Evolutionary conservation across 2,329 filamentous ascomycete species (phyloP), one percentile per base, ranked within the genome.

Genomic region (Fusarium multiceps): DNA sequence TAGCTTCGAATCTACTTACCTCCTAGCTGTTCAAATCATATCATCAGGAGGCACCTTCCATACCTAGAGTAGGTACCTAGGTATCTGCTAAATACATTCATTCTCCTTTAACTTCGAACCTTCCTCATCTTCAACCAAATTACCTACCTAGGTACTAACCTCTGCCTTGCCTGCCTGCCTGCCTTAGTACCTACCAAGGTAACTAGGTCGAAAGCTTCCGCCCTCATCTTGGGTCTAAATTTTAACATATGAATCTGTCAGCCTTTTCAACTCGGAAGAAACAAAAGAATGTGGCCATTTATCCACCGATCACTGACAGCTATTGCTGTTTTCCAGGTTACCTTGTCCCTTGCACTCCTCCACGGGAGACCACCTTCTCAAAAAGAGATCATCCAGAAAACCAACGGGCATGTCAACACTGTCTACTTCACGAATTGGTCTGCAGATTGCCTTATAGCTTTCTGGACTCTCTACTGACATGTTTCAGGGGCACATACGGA

Each of bases 381-480:
- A 11, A 49, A 47, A 49, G 49, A 40, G 21, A 25, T 73, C 27
- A 50, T 72, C 23, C 75, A 73, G 49, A 70, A 69, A 20, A 63
- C 61, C 8, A 63, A 55, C 43, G 76, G 75, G 45, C 73, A 69
- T 55, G 25, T 37, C 18, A 70, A 70, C 48, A 53, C 67, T 27
- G 59, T 60, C 13, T 70, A 70, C 34, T 70, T 70, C 25, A 46
- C 53, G 5, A 65, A 70, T 47, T 70, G 68, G 68, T 68, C 28
- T 23, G 37, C 42, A 13, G n/a, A 27, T 7, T 20, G 21, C 14
- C 55, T 55, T 25, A 85, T 85, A 69, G 75, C 81, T 4, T 83
- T 82, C 12, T 85, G 11, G 18, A 84, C 68, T 84, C 84, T 58
- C 80, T 13, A 16, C 30, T 70, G 18, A 67, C 45, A 10, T 21